These are phyloP conservation scores for Saccharomycopsis fodiens DNA, from an alignment of 805 yeast genomes.

Conservation along the genomic window DNA sequence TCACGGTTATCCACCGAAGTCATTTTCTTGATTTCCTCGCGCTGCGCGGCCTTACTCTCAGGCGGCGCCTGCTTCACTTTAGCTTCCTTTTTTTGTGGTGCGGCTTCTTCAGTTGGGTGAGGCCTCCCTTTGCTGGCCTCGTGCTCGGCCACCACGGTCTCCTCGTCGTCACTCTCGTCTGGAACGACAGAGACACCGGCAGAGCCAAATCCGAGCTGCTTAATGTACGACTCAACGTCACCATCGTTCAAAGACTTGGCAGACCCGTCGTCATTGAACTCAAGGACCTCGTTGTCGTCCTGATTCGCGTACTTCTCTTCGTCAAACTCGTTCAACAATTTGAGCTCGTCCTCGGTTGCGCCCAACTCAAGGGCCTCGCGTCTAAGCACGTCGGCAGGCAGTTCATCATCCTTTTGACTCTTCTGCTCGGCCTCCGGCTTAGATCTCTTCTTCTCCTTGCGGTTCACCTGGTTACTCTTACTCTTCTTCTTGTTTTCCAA, in stretches of 20 bases:
- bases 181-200: constrained; percentile 29
- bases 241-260: constrained; percentile 30
- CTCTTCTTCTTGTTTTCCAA: constrained; percentile 23
- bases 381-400: constrained; percentile 34
- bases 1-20: constrained; percentile 50
- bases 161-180: constrained; percentile 31
- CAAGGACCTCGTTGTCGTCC: constrained; percentile 34
- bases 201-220: constrained; percentile 54
- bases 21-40: constrained; percentile 28
- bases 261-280: constrained; percentile 27
- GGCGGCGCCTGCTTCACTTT: constrained; percentile 2
- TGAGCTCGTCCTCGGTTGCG: constrained; percentile 78
- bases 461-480: constrained; percentile 22
- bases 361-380: constrained; percentile 77
- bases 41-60: constrained; percentile 21
- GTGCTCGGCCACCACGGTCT: constrained; percentile 30
- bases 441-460: constrained; percentile 22
- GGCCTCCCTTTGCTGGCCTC: constrained; percentile 23
- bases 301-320: constrained; percentile 44
- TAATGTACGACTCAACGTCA: constrained; percentile 58
- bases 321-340: constrained; percentile 47
- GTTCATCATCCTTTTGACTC: constrained; percentile 18
- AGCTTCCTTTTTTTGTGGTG: constrained; percentile 27
- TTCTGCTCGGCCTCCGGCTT: constrained; percentile 20
- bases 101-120: constrained; percentile 26